These are phyloP conservation scores for Mucor piriformis DNA, from an alignment of 371 early-diverging fungal genomes.

Conservation along the genomic window DNA sequence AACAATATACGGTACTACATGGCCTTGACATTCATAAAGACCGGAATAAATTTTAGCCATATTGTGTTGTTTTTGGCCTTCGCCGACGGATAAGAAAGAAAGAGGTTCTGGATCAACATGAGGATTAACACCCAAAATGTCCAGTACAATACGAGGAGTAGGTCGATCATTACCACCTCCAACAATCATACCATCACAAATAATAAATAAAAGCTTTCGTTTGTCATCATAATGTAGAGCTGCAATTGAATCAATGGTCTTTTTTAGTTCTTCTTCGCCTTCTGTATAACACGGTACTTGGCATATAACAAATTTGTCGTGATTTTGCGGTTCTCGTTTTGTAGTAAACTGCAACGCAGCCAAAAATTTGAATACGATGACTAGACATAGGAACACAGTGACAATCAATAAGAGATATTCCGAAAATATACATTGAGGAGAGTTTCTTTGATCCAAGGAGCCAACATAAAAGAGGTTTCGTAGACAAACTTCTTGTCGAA, in stretches of 20 bases:
- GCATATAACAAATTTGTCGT: constrained; percentile 91
- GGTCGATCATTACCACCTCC: constrained; percentile 91
- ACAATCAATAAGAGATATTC: constrained; percentile 81
- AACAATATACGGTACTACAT: constrained; percentile 81
- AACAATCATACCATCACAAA: constrained; percentile 85
- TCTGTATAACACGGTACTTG: constrained; percentile 88
- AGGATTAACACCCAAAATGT: constrained; percentile 83
- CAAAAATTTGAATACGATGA: constrained; percentile 88
- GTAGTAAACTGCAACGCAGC: constrained; percentile 84
- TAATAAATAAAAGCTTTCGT: constrained; percentile 78
- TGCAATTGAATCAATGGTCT: constrained; percentile 74
- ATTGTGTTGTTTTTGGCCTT: constrained; percentile 83
- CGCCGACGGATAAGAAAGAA: constrained; percentile 87
- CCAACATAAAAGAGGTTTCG: constrained; percentile 82
- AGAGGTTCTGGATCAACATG: constrained; percentile 82
- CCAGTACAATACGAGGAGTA: constrained; percentile 88
- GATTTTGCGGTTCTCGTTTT: constrained; percentile 76
- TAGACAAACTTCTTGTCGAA: constrained; percentile 62
- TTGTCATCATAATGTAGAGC: constrained; percentile 70
- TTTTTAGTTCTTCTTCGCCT: constrained; percentile 74
- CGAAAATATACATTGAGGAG: constrained; percentile 78
- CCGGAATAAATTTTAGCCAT: constrained; percentile 93
- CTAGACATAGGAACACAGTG: constrained; percentile 74
- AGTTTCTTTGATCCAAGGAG: constrained; percentile 79
- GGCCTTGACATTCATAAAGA: constrained; percentile 80